Conservation (phyloP, 371 early-diverging fungal genomes). For the Mortierella sp. region DNA sequence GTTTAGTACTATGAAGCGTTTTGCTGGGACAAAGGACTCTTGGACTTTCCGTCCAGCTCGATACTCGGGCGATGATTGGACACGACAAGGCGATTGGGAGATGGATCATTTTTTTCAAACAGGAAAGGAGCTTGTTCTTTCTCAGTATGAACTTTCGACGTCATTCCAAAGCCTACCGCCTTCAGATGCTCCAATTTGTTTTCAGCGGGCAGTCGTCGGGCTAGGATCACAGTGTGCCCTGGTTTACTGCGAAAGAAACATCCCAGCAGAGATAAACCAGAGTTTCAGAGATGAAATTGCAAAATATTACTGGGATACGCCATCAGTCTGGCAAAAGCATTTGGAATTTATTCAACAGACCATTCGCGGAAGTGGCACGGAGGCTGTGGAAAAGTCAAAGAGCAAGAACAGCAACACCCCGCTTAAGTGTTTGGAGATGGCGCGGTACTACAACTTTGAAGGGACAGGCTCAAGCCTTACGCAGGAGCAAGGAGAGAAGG, state of each 20-base stretch:
- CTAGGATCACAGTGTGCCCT: conserved; percentile 62
- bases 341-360: neutral
- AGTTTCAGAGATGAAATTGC: conserved; percentile 52
- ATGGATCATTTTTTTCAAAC: conserved; percentile 46
- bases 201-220: conserved; percentile 62
- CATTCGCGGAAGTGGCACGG: too few species aligned
- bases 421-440: conserved; percentile 24
- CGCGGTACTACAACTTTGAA: conserved; percentile 41
- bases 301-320: conserved; percentile 38
- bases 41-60: conserved; percentile 59
- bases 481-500: neutral
- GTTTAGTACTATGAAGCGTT: conserved; percentile 58
- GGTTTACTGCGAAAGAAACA: conserved; percentile 59
- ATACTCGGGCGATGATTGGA: conserved; percentile 14
- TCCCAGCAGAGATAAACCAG: conserved; percentile 57
- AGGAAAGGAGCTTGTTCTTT: conserved; percentile 60
- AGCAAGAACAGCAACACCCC: neutral
- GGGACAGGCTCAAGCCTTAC: neutral
- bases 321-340: conserved; percentile 14
- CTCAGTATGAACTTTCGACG: conserved; percentile 37
- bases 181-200: conserved; percentile 61
- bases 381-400: neutral
- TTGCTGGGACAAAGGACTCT: conserved; percentile 33
- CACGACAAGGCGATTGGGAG: conserved; percentile 35
- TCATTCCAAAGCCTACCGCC: conserved; percentile 54